Base-by-base conservation (phyloP, 805 yeast species). In the Sugiyamaella floridensis region DNA sequence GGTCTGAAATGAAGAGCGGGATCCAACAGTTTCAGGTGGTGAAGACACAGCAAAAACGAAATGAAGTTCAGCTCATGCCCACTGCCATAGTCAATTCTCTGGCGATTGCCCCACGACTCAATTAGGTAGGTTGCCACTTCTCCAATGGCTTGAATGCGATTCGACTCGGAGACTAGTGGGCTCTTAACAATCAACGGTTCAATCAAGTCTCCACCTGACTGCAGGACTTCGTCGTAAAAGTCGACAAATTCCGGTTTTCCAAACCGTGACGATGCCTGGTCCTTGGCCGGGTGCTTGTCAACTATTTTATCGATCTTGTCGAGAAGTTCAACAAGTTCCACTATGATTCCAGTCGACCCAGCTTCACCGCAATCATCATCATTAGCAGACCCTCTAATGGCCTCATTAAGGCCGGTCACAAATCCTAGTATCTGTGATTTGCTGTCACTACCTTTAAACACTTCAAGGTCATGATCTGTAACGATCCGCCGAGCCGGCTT, bases 61-160 rank as follows among this genome's bases (percentile, higher is more conserved):
- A 90, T 60, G 67, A 92, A 89, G 63, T 88, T 88, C 50, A 93
- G 72, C 66, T 93, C 99, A 65, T 93, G 99, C 28, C 99, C 99
- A 6, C 97, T 87, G 1, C 99, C 99, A 66, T 89, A 93, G 69
- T 93, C 99, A 26, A 93, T 89, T 67, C 99, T 75, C 6, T 78
- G 75, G 55, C 86, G 74, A 58, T 89, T 83, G 0, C 99, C 99
- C 80, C 89, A 92, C 1, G 90, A 78, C 60, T 88, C 86, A 14
- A 67, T 60, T 16, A 92, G 69, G 63, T 92, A 92, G 2, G 71
- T 66, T 0, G 74, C 55, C 2, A 86, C 55, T 58, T 87, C 90
- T 2, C 58, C 52, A 3, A 64, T 50, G 18, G 41, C 20, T 18
- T 32, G 40, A 7, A 16, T 29, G 2, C 14, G 26, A 32, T 45